Base-by-base conservation (phyloP, 108 stramenopile genomes). In the Cyclotella kingstonii region DNA sequence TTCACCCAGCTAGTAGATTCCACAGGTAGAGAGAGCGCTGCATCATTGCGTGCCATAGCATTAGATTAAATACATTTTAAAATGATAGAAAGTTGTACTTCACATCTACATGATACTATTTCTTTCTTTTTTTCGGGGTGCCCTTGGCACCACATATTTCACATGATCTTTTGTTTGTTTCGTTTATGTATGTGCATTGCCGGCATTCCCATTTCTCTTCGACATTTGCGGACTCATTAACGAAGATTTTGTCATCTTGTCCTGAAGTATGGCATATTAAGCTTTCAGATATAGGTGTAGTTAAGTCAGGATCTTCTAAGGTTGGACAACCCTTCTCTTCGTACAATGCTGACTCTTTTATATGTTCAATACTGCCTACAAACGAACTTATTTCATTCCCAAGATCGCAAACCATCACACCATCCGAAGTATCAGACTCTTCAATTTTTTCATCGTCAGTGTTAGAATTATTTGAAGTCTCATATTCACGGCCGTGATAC, bases 1-100 rank as follows among this genome's bases (percentile, higher is more conserved):
- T 96, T 94, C 65, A 68, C 71, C 8, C 71, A 85, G 33, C 73
- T 95, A 11, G 87, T 95, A 3, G 68, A 85, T 48, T 70, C 83
- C 6, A 85, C 89, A 22, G 93, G 89, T 2, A 58, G 70, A 22
- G 88, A 90, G 62, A 83, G 80, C 50, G 67, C 85, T 28, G 69
- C 49, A 26, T 79, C 73, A 21, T 68, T 90, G 5, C 83, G 81
- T 23, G 60, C 73, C 0, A 78, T 89, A 57, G 79, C 53, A 30
- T 49, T 43, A 9, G 36, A 36, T 36, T 9, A 9, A 9, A 36
- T 9, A 36, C 11, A 9, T 9, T 11, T 36, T 7, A 7, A 36
- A 36, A 36, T 36, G 7, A 36, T 36, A 36, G 36, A 9, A 7
- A 36, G 7, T 36, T 36, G 7, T 36, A 7, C 14, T 11, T 18